Conservation (phyloP, 306 rosid species). For the Sicyos baderoa region DNA sequence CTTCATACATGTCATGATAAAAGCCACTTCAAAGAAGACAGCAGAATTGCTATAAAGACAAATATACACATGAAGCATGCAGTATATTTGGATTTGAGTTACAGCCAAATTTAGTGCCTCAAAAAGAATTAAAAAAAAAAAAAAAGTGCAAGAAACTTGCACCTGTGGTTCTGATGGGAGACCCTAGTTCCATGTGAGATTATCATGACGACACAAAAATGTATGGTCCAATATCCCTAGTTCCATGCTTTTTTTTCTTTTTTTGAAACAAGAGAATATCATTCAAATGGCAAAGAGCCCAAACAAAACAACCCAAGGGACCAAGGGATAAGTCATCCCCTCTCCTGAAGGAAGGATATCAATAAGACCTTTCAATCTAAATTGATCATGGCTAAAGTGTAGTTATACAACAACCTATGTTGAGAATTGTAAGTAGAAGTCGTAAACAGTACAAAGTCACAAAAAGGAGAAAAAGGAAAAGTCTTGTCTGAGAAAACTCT, state of each 20-base stretch:
- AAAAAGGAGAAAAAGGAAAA: background rate
- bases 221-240: background rate
- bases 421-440: background rate
- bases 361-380: background rate
- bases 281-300: background rate
- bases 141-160: background rate
- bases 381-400: too few species aligned
- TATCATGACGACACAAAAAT: background rate
- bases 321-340: too few species aligned
- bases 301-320: background rate
- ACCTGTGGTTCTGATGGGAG: background rate
- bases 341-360: background rate
- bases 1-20: background rate
- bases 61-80: too few species aligned
- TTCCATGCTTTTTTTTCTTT: background rate
- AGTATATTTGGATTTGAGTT: background rate
- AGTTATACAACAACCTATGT: background rate
- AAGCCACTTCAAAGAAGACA: background rate
- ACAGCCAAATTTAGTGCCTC: background rate
- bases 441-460: background rate
- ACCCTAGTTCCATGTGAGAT: background rate
- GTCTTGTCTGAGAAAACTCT: background rate
- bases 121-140: background rate
- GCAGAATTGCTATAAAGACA: background rate
- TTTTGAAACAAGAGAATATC: background rate